Conservation (phyloP, 768 basidiomycete genomes). For the Suillus alpinus region DNA sequence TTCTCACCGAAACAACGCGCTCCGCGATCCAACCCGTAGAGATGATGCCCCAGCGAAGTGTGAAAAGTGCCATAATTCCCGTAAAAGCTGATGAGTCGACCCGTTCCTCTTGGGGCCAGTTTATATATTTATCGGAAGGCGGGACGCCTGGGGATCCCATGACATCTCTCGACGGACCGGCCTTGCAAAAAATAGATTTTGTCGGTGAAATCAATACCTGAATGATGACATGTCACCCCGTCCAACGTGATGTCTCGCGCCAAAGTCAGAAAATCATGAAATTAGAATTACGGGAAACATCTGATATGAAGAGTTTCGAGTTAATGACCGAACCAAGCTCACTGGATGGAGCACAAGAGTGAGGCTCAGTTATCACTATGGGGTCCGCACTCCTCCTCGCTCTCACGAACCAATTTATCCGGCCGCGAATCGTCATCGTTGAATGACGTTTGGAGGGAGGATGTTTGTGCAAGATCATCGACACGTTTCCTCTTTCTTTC, state of each 20-base stretch:
- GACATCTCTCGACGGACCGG: neutral
- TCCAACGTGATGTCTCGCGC: neutral
- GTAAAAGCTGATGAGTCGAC: neutral
- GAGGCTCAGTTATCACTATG: neutral
- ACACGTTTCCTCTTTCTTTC: slow-evolving; percentile 42
- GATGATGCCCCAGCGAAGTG: slow-evolving; percentile 50
- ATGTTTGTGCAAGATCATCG: slow-evolving; percentile 10
- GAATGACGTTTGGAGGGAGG: neutral
- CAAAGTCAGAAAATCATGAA: neutral
- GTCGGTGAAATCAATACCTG: neutral
- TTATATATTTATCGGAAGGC: neutral
- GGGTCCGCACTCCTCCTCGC: neutral
- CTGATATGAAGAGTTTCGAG: neutral
- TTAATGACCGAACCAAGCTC: neutral
- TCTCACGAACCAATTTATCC: neutral
- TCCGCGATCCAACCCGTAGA: slow-evolving; percentile 47
- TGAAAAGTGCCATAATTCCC: slow-evolving; percentile 18
- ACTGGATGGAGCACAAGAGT: neutral
- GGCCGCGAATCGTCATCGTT: neutral
- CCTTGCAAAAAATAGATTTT: neutral
- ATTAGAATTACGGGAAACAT: neutral
- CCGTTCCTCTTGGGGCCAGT: neutral
- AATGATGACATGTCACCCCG: neutral
- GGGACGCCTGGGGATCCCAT: neutral
- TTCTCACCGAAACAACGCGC: slow-evolving; percentile 41